Conservation (phyloP, 2,329 filamentous ascomycete species). For the Ascochyta pisi region DNA sequence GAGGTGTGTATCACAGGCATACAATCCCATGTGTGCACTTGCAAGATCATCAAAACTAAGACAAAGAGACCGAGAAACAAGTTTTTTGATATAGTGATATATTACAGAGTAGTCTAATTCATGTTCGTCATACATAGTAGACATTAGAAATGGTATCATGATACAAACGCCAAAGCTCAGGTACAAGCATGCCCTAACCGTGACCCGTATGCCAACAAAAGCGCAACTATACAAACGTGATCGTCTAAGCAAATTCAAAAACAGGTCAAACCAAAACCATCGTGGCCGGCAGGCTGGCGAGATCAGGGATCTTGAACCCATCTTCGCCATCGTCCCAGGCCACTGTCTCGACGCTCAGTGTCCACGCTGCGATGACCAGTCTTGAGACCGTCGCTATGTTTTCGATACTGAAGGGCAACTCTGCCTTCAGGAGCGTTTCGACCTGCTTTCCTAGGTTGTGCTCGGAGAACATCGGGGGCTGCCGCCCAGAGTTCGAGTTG, state of each 20-base stretch:
- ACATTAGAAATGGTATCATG: conserved; percentile 10
- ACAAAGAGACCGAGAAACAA: neutral
- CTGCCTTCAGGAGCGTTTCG: conserved; percentile 35
- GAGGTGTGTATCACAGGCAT: too few species aligned
- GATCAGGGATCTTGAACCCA: conserved; percentile 25
- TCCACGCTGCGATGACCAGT: conserved; percentile 44
- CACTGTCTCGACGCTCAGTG: conserved; percentile 34
- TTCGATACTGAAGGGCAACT: conserved; percentile 35
- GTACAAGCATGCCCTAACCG: neutral
- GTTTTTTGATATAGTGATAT: neutral
- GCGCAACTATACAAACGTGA: too few species aligned
- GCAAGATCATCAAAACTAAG: neutral
- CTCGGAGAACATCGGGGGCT: conserved; percentile 18
- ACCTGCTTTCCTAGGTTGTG: conserved; percentile 32
- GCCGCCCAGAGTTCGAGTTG: neutral
- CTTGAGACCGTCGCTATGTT: conserved; percentile 34
- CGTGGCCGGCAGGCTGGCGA: conserved; percentile 10
- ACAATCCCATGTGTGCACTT: too few species aligned
- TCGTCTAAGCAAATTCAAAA: neutral
- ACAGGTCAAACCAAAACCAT: conserved; percentile 15
- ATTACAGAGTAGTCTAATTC: neutral
- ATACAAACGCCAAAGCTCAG: neutral
- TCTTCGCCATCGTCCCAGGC: conserved; percentile 32
- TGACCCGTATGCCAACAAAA: too few species aligned
- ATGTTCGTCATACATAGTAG: neutral